Evolutionary conservation across 2,329 filamentous ascomycete species (phyloP), one percentile per base, ranked within the genome.

Genomic region (Penicillium sp.): DNA sequence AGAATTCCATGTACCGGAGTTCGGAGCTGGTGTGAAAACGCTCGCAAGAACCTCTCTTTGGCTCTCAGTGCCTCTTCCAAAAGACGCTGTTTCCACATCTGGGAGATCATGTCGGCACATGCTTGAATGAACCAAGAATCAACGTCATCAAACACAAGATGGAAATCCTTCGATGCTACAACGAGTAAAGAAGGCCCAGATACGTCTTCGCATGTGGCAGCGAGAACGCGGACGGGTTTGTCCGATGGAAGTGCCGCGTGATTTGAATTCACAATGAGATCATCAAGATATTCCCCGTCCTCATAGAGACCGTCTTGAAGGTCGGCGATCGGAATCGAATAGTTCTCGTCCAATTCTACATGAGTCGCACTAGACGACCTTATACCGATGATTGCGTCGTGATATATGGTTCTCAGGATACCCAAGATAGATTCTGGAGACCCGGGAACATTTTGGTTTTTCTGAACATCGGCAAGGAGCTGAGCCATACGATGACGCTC

Each of bases 41-140:
- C 57, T 14, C 48, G 51, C 1, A 57, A 33, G 28, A 59, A 57
- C n/a, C 54, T 59, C 31, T 59, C 57, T 8, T 59, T 59, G 23
- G 54, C 48, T 45, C 29, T 48, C 51, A 57, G 18, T 2, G 45
- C 57, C 21, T 59, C 57, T 23, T 26, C 19, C 5, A 57, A 19
- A 2, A 57, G 33, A 2, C 33, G 34, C n/a, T 56, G 37, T 14
- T 33, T n/a, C 34, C 34, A 21, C 2, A 37, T 19, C 8, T 37
- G 34, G 2, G 34, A 37, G 10, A 37, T 21, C n/a, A 37, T 18
- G 9, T 37, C 34, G 2, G 57, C 57, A 29, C 54, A 56, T 3
- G 51, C 21, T 28, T 57, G 47, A 31, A 59, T 11, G 18, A 59
- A 59, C 54, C 54, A 59, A 3, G 44, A 43, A 39, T 59, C 57